Percentiles rank a stretch among this genome's conserved stretches.
phyloP scores from a whole-genome alignment of 805 yeast species.

The Yarrowia sp. region DNA sequence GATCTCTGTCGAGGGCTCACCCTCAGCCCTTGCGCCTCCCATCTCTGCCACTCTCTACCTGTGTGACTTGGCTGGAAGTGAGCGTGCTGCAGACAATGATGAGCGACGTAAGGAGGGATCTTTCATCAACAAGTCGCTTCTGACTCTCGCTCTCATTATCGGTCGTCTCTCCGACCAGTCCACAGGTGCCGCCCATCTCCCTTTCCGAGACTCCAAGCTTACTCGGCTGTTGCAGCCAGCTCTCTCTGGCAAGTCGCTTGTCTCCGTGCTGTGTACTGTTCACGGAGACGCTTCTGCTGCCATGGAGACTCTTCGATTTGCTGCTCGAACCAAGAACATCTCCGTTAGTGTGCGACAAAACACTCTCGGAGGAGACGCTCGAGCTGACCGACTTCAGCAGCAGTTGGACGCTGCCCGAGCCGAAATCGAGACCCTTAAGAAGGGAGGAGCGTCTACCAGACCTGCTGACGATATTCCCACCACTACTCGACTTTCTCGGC shows the following conservation, averaged over 20 bases:
- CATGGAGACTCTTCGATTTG: slow-evolving; percentile 88
- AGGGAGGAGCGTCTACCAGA: slow-evolving; percentile 1
- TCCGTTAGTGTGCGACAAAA: slow-evolving; percentile 58
- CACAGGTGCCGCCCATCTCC: slow-evolving; percentile 59
- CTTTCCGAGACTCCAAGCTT: slow-evolving; percentile 89
- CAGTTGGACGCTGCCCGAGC: slow-evolving; percentile 60
- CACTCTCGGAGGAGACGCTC: slow-evolving; percentile 42
- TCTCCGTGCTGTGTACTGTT: slow-evolving; percentile 82
- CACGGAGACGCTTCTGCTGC: slow-evolving; percentile 57
- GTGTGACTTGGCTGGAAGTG: slow-evolving; percentile 98
- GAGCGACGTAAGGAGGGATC: slow-evolving; percentile 94
- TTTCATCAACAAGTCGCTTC: slow-evolving; percentile 81
- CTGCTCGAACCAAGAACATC: slow-evolving; percentile 88
- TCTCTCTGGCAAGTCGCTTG: slow-evolving; percentile 78
- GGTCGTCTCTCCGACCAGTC: slow-evolving; percentile 59
- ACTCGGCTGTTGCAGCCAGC: slow-evolving; percentile 91
- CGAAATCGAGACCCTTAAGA: slow-evolving; percentile 44
- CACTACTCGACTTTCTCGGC: slow-evolving; percentile 42
- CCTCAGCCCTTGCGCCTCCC: slow-evolving; percentile 41
- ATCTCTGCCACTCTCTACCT: slow-evolving; percentile 64
- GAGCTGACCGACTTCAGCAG: slow-evolving; percentile 53
- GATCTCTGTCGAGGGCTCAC: slow-evolving; percentile 47
- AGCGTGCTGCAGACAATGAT: slow-evolving; percentile 65
- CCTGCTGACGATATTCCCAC: neutral
- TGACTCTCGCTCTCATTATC: slow-evolving; percentile 91